Percentiles rank a stretch among this genome's conserved stretches.
phyloP scores from a whole-genome alignment of 345 rosid species.

The Rhizophora apiculata region DNA sequence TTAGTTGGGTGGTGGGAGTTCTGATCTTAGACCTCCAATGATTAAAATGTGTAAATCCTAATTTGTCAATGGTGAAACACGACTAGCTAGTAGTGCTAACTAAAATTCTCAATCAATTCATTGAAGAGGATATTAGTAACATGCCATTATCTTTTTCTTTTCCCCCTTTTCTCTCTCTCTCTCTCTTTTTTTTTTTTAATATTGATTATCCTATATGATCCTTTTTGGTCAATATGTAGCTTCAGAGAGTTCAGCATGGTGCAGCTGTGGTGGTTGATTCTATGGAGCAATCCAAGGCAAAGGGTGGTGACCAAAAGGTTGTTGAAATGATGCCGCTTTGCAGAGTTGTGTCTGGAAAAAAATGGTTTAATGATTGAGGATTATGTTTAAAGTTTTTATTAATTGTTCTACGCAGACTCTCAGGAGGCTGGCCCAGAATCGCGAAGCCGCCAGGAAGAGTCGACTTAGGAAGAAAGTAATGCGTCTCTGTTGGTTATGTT shows the following conservation, averaged over 20 bases:
- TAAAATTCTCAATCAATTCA: too few relatives aligned
- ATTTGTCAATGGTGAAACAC: too few relatives aligned
- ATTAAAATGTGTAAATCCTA: not conserved
- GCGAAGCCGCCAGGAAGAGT: constrained; percentile 97
- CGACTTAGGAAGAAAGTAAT: constrained; percentile 85
- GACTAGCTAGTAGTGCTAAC: not conserved
- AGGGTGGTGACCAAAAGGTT: constrained; percentile 66
- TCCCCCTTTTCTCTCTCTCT: too few relatives aligned
- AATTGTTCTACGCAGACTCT: constrained; percentile 43
- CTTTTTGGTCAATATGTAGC: constrained; percentile 26
- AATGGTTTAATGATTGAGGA: not conserved
- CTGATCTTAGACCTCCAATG: not conserved
- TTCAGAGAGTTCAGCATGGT: constrained; percentile 45
- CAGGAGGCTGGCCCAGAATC: constrained; percentile 82
- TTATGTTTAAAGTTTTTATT: constrained; percentile 2
- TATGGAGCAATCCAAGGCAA: constrained; percentile 54
- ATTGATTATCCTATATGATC: not conserved
- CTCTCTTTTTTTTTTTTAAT: not conserved
- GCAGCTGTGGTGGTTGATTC: constrained; percentile 49
- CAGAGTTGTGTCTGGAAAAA: not conserved
- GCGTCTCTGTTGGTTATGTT: not conserved
- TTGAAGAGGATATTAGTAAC: too few relatives aligned
- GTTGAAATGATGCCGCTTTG: not conserved
- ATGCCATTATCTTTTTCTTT: too few relatives aligned
- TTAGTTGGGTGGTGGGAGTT: not conserved